Conservation (phyloP, 106 monocot genomes). For the Apostasia ramifera region DNA sequence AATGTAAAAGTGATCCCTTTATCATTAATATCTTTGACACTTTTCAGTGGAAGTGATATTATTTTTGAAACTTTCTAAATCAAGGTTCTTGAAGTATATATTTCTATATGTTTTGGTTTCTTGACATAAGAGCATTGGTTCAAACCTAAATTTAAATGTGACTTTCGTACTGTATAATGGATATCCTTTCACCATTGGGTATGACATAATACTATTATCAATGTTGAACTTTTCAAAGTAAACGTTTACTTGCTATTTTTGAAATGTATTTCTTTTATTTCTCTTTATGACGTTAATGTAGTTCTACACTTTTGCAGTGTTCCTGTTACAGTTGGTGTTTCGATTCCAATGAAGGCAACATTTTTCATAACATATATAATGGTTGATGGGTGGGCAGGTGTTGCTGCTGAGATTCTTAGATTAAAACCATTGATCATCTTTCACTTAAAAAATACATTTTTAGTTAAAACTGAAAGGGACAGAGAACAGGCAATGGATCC, state of each 20-base stretch:
- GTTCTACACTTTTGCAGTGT: constrained; percentile 42
- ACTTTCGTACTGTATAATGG: too few species aligned
- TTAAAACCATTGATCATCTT: constrained; percentile 72
- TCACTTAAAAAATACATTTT: constrained; percentile 75
- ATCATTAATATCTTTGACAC: too few species aligned
- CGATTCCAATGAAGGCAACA: constrained; percentile 93
- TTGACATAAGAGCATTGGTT: too few species aligned
- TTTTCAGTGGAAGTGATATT: too few species aligned
- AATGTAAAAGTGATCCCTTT: too few species aligned
- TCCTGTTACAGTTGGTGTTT: constrained; percentile 63
- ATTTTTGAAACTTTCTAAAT: too few species aligned
- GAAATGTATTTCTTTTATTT: not conserved
- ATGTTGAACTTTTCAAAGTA: not conserved
- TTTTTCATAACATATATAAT: constrained; percentile 92
- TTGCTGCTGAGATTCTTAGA: constrained; percentile 87
- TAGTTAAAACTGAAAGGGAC: constrained; percentile 88
- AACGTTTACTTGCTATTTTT: not conserved
- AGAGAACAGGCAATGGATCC: constrained; percentile 92
- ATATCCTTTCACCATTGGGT: too few species aligned
- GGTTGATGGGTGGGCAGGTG: constrained; percentile 96
- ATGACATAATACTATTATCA: too few species aligned
- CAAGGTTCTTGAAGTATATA: too few species aligned
- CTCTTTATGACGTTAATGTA: not conserved
- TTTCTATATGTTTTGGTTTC: too few species aligned
- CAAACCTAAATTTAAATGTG: too few species aligned